A percentile compares a stretch with the other conserved stretches of the same genome.
Conservation (phyloP, 176 grass and related monocot genomes). For the Ananas comosus region DNA sequence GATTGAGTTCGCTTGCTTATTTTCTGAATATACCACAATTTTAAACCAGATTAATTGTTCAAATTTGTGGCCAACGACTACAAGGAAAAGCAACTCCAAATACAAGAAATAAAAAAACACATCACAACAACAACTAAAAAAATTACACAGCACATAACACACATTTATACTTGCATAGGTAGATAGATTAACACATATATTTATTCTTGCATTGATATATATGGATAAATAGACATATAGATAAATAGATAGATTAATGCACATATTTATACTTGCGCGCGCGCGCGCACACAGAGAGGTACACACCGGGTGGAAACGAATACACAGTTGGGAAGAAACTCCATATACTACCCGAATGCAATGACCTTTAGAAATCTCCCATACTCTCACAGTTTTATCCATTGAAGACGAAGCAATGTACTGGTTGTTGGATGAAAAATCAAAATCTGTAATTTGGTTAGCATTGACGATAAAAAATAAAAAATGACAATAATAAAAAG, state of each 20-base stretch:
- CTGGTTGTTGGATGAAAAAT: slow-evolving; percentile 99
- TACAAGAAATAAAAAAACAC: too few relatives aligned
- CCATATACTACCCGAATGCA: slow-evolving; percentile 95
- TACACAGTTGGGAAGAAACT: slow-evolving; percentile 91
- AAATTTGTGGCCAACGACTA: too few relatives aligned
- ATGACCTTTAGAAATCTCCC: slow-evolving; percentile 85
- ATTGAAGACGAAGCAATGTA: slow-evolving; percentile 97
- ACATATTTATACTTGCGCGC: not conserved
- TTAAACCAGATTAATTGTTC: too few relatives aligned
- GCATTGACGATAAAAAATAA: slow-evolving; percentile 26
- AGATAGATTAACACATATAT: too few relatives aligned
- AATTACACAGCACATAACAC: too few relatives aligned
- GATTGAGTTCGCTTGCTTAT: too few relatives aligned
- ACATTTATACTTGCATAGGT: too few relatives aligned
- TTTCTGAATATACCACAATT: too few relatives aligned
- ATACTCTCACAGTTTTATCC: slow-evolving; percentile 93
- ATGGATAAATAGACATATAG: not conserved
- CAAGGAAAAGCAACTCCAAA: too few relatives aligned
- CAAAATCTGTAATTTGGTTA: slow-evolving; percentile 98
- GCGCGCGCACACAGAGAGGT: not conserved
- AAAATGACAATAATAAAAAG: slow-evolving; percentile 9
- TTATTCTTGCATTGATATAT: not conserved
- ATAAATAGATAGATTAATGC: not conserved
- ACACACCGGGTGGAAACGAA: slow-evolving; percentile 88
- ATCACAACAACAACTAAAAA: too few relatives aligned